Percentiles rank a stretch among this genome's conserved stretches.
Evolutionary conservation across 2,329 filamentous ascomycete species (phyloP).

Genomic region (Stachybotrys elegans): DNA sequence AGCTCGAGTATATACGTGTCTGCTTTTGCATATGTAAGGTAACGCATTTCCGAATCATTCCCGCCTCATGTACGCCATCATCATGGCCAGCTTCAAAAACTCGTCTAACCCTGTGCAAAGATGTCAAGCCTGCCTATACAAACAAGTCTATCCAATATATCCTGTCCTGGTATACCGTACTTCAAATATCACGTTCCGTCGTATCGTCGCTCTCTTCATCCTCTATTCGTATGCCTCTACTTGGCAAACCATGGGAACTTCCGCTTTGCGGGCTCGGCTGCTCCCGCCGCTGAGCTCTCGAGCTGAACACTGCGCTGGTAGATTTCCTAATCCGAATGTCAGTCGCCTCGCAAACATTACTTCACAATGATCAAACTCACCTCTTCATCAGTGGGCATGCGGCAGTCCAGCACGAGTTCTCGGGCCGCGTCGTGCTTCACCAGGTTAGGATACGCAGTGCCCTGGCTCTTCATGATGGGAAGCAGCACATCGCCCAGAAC

Average conservation of each 20-base stretch:
- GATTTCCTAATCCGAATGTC: slow-evolving; percentile 46
- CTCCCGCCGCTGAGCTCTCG: slow-evolving; percentile 43
- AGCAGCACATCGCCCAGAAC: slow-evolving; percentile 89
- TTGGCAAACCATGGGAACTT: slow-evolving; percentile 64
- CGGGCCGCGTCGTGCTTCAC: slow-evolving; percentile 64
- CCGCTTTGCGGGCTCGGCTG: slow-evolving; percentile 51
- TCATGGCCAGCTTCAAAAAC: too few species aligned
- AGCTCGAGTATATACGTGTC: too few species aligned
- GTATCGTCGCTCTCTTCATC: neutral
- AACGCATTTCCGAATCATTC: too few species aligned
- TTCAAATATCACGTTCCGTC: neutral
- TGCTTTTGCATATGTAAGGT: too few species aligned
- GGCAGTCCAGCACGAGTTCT: slow-evolving; percentile 74
- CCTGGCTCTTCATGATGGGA: slow-evolving; percentile 87
- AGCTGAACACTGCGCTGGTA: slow-evolving; percentile 58
- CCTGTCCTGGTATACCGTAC: neutral
- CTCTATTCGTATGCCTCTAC: slow-evolving; percentile 15
- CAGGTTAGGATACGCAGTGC: slow-evolving; percentile 71
- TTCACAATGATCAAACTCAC: too few species aligned
- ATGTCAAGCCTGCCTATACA: too few species aligned
- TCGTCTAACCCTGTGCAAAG: too few species aligned
- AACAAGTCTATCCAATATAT: neutral
- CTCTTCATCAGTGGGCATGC: slow-evolving; percentile 81
- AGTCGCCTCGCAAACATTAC: slow-evolving; percentile 6
- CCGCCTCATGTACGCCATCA: too few species aligned